Evolutionary conservation across 192 early-diverging fungal species (phyloP).

Genomic region (Backusella sp.): DNA sequence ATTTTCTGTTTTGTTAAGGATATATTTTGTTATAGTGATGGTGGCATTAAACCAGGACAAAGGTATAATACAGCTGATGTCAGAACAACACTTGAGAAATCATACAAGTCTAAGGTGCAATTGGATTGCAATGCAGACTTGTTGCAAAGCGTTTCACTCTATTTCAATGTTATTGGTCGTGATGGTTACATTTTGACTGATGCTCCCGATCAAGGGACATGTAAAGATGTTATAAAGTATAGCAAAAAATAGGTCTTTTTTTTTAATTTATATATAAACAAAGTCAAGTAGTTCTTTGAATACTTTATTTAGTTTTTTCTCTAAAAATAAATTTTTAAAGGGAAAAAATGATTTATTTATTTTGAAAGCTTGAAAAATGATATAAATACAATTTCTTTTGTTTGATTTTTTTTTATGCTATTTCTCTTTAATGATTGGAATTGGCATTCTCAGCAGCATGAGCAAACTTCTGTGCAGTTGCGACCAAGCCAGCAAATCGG

Average conservation of each 20-base stretch:
- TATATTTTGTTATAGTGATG: neutral
- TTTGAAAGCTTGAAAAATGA: neutral
- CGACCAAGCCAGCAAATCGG: constrained; percentile 24
- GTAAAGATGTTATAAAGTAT: neutral
- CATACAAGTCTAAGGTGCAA: neutral
- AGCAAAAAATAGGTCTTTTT: neutral
- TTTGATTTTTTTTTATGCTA: neutral
- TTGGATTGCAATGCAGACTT: neutral
- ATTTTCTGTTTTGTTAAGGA: neutral
- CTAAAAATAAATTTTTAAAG: neutral
- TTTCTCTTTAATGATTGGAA: neutral
- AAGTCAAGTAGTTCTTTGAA: neutral
- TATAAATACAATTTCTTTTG: neutral
- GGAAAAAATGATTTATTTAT: neutral
- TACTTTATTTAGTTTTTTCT: neutral
- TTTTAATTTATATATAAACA: neutral
- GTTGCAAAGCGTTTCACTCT: neutral
- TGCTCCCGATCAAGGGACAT: neutral
- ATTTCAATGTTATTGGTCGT: neutral
- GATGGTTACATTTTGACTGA: neutral
- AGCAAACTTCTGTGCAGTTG: constrained; percentile 19
- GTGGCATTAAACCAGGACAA: neutral
- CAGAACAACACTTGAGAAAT: neutral
- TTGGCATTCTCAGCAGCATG: constrained; percentile 17
- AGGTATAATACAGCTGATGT: neutral